Conservation (phyloP, 2,329 filamentous ascomycete genomes). For the Alternaria consortialis region DNA sequence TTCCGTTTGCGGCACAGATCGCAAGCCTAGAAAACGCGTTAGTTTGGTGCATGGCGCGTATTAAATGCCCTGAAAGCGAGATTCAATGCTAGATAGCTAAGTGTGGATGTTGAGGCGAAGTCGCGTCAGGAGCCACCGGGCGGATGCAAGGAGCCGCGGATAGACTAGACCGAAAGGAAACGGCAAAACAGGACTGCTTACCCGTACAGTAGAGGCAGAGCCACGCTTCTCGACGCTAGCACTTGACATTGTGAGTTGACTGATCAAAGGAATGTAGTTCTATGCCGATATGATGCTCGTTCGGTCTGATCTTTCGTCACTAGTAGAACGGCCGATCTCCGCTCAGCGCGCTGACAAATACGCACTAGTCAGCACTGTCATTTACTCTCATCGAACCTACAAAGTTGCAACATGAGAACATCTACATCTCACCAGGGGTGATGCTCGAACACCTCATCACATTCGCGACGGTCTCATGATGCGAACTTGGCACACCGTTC, state of each 20-base stretch:
- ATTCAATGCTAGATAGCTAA: neutral
- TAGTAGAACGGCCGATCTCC: neutral
- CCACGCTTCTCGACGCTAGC: constrained; percentile 34
- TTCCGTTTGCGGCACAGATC: constrained; percentile 41
- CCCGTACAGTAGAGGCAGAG: constrained; percentile 34
- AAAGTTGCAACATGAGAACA: neutral
- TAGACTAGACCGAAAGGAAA: neutral
- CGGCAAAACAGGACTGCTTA: constrained; percentile 11
- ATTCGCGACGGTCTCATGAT: neutral
- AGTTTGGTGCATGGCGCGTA: neutral
- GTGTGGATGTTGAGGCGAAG: neutral
- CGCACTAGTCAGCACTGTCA: constrained; percentile 30
- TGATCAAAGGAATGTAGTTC: neutral
- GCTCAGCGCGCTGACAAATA: constrained; percentile 1
- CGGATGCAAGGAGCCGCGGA: neutral
- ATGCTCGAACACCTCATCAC: neutral
- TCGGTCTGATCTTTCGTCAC: constrained; percentile 17
- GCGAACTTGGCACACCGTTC: neutral
- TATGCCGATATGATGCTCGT: constrained; percentile 15
- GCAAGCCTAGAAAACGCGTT: constrained; percentile 25
- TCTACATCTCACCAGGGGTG: neutral
- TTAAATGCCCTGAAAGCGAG: neutral
- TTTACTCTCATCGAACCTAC: constrained; percentile 12
- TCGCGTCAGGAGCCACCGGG: neutral
- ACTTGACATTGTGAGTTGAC: constrained; percentile 23